These are phyloP conservation scores for Theobroma cacao DNA, from an alignment of 345 rosid genomes.

Conservation along the genomic window DNA sequence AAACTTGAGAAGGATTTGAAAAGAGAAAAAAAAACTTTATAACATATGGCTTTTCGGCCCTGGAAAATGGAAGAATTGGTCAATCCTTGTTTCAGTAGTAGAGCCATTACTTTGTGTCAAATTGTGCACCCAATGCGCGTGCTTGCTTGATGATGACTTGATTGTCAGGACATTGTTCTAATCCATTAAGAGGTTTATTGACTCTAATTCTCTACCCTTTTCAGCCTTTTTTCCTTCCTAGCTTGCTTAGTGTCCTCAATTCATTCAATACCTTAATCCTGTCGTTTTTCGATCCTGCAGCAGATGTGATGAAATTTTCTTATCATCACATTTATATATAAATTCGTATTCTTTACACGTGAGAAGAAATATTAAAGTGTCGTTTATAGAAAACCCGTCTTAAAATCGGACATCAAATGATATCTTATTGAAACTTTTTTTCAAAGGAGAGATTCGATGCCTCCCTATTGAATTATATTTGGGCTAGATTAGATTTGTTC, in stretches of 20 bases:
- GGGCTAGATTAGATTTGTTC: slow-evolving; percentile 2
- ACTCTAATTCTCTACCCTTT: neutral
- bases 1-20: no score
- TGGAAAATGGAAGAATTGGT: slow-evolving; percentile 1
- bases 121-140: slow-evolving; percentile 33
- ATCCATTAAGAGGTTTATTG: slow-evolving; percentile 9
- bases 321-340: no score
- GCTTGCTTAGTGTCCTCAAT: neutral
- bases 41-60: neutral
- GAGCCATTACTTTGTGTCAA: neutral
- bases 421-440: no score
- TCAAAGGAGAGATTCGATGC: slow-evolving; percentile 6
- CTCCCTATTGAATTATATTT: neutral
- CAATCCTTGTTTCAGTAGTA: neutral
- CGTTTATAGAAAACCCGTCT: no score
- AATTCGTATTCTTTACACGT: no score
- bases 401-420: no score
- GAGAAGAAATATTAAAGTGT: no score
- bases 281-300: no score
- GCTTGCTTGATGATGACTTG: slow-evolving; percentile 39
- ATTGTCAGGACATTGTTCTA: slow-evolving; percentile 34
- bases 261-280: neutral
- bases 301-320: no score
- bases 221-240: neutral
- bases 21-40: no score